phyloP scores from a whole-genome alignment of 257 asterid species.

The Solanum infundibuliforme region DNA sequence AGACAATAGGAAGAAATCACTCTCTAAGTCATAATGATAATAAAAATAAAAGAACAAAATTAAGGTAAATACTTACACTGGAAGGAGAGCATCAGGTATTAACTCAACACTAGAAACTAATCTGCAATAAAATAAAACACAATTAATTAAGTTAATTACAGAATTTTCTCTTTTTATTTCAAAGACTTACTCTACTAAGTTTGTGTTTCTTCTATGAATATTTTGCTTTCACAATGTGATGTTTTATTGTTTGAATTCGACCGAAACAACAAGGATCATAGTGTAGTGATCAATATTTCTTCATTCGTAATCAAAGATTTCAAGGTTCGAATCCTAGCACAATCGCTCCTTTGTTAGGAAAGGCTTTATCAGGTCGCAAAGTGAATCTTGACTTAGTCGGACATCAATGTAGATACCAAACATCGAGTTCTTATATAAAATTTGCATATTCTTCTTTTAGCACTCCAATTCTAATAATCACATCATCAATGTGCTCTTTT shows the following conservation, averaged over 20 bases:
- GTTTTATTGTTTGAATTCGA: neutral
- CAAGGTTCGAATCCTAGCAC: neutral
- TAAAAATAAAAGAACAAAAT: neutral
- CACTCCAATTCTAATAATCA: neutral
- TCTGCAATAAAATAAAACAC: conserved; percentile 20
- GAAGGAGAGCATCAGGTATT: conserved; percentile 74
- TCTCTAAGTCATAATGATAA: neutral
- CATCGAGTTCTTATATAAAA: neutral
- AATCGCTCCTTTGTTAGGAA: neutral
- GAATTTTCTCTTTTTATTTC: neutral
- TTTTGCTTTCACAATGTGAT: neutral
- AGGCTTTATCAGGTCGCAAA: neutral
- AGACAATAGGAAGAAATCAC: neutral
- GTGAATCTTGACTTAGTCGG: neutral
- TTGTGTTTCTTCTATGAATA: neutral
- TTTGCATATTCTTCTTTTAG: neutral
- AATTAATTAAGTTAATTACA: neutral
- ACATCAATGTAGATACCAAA: neutral
- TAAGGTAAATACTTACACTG: conserved; percentile 34
- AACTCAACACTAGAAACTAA: conserved; percentile 46
- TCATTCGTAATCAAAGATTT: neutral
- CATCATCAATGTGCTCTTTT: neutral
- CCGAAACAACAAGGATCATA: neutral
- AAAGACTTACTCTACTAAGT: neutral
- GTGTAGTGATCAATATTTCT: neutral